Evolutionary conservation across 2,329 filamentous ascomycete genomes (phyloP).

Genomic region (Phyllosticta citribraziliensis): DNA sequence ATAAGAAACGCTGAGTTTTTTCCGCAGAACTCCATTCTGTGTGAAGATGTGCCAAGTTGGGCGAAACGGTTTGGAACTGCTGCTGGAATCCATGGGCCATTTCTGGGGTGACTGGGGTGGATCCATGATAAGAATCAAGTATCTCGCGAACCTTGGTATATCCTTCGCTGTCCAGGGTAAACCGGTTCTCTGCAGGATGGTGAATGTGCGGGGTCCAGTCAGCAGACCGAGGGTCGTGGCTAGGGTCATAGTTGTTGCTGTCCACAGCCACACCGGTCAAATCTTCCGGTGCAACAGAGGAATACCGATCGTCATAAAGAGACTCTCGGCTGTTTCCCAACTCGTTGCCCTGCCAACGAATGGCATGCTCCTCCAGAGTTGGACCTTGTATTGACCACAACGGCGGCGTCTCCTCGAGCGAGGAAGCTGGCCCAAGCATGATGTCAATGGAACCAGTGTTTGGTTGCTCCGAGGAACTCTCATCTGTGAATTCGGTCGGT

Average conservation of each 20-base stretch:
- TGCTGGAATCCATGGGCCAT: slow-evolving; percentile 29
- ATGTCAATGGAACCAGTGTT: slow-evolving; percentile 48
- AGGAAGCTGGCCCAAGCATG: slow-evolving; percentile 40
- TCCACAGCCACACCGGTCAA: slow-evolving; percentile 26
- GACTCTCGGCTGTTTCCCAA: background rate
- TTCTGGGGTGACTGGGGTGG: slow-evolving; percentile 27
- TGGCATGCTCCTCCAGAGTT: background rate
- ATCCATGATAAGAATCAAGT: slow-evolving; percentile 32
- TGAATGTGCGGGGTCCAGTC: slow-evolving; percentile 19
- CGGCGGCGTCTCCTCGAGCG: slow-evolving; percentile 10
- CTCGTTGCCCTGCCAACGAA: slow-evolving; percentile 8
- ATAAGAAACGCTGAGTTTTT: slow-evolving; percentile 46
- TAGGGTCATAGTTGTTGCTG: slow-evolving; percentile 12
- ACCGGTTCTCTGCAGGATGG: slow-evolving; percentile 14
- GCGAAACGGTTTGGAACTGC: slow-evolving; percentile 38
- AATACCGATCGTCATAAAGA: slow-evolving; percentile 23
- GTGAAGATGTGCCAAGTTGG: slow-evolving; percentile 43
- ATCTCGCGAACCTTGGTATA: slow-evolving; percentile 35
- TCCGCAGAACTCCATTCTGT: slow-evolving; percentile 43
- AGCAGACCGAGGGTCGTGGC: slow-evolving; percentile 14
- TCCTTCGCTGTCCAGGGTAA: slow-evolving; percentile 27
- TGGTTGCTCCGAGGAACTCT: background rate
- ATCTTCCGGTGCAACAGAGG: slow-evolving; percentile 27
- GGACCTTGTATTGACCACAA: slow-evolving; percentile 1
- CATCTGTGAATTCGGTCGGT: background rate